Evolutionary conservation across 2,329 filamentous ascomycete genomes (phyloP).

Genomic region (Tolypocladium tropicale): DNA sequence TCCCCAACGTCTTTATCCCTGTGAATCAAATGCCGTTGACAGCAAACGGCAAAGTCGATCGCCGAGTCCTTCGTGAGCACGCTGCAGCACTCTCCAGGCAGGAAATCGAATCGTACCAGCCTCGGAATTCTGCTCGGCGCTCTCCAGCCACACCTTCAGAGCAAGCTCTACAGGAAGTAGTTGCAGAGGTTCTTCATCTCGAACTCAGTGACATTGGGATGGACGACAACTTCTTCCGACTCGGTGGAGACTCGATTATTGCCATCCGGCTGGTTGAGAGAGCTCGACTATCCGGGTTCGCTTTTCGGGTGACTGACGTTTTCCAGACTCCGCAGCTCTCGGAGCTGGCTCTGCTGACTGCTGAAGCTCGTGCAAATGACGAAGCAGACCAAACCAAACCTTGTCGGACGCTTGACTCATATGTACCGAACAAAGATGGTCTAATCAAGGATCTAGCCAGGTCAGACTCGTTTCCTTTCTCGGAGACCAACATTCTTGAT

Average conservation of each 20-base stretch:
- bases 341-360: neutral
- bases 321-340: conserved; percentile 1
- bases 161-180: neutral
- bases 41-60: conserved; percentile 1
- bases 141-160: neutral
- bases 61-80: neutral
- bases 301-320: conserved; percentile 3
- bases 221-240: conserved; percentile 6
- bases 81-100: neutral
- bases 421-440: neutral
- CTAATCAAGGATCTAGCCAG: neutral
- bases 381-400: neutral
- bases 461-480: neutral
- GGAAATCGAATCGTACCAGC: neutral
- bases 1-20: conserved; percentile 4
- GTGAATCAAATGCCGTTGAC: neutral
- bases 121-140: neutral
- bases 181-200: neutral
- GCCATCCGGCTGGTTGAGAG: conserved; percentile 3
- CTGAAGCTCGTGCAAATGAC: neutral
- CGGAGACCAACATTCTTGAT: neutral
- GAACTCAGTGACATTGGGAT: neutral
- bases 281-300: conserved; percentile 1
- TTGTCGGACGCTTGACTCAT: neutral
- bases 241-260: conserved; percentile 16